Base-by-base conservation (phyloP, 129 eudicot genomes). In the Artemisia tridentata region DNA sequence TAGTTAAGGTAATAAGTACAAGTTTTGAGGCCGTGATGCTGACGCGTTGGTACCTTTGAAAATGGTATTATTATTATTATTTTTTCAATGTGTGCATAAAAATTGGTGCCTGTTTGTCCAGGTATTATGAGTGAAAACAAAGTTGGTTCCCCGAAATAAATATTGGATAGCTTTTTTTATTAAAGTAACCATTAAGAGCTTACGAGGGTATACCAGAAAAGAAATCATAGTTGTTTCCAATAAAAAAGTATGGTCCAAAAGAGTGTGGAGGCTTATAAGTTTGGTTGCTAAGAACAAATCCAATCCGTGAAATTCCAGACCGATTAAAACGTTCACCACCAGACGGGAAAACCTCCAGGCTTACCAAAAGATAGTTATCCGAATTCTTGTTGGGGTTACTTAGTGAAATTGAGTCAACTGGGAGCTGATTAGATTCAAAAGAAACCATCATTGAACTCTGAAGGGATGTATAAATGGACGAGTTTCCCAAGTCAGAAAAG, bases 241-340 rank as follows among this genome's bases (percentile, higher is more conserved):
- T 31, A 81, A 84, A 92, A 61, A 45, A 69, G 68, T 81, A 92
- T 12, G 98, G 98, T 46, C 98, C 98, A 72, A 84, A 92, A 13
- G 2, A 2, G 3, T 45, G 72, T 3, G 98, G 98, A 34, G 96
- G 91, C 53, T 81, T 81, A 68, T 83, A 92, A 55, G 86, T 83
- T 79, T 89, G 98, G 64, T 86, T 81, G 69, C 87, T 85, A 15
- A 92, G 84, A 60, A 85, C 76, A 71, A 83, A 79, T 8, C 86
- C 96, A 25, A 83, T 74, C 20, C 57, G 66, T 48, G 86, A 71
- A 68, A 83, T 69, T 68, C 86, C 96, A 0, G 95, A 75, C 67
- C 80, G 78, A 69, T 92, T 89, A 78, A 89, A 92, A 57, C 70
- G 78, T 55, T 78, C 84, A 31, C 73, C 72, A 66, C 82, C 88